Evolutionary conservation across 768 basidiomycete genomes (phyloP).

Genomic region (Pisolithus sp.): DNA sequence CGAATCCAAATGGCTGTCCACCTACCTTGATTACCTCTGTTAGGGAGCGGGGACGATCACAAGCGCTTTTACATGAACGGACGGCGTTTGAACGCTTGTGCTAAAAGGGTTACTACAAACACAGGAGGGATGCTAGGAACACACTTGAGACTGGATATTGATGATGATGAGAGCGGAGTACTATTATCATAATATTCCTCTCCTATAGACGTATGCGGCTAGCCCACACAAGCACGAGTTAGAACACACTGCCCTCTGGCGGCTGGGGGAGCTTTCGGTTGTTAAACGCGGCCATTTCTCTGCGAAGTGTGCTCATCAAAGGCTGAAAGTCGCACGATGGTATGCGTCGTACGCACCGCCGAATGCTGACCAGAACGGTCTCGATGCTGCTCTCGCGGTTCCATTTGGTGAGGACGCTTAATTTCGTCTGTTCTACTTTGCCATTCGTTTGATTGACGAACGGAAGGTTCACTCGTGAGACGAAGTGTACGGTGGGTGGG

Average conservation of each 20-base stretch:
- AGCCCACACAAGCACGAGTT: neutral
- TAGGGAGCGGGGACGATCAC: neutral
- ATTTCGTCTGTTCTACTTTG: constrained; percentile 65
- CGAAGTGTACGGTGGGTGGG: constrained; percentile 78
- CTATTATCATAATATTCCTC: neutral
- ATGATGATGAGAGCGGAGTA: neutral
- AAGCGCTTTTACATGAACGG: neutral
- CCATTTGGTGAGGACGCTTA: constrained; percentile 75
- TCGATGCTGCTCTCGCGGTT: constrained; percentile 73
- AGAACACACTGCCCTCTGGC: constrained; percentile 77
- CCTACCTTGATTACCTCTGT: neutral
- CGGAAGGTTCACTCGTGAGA: constrained; percentile 88
- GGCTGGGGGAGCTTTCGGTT: constrained; percentile 96
- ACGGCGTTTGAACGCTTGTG: neutral
- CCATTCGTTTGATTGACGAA: constrained; percentile 77
- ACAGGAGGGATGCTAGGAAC: neutral
- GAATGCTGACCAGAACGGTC: constrained; percentile 85
- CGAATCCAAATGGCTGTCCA: neutral
- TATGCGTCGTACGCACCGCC: constrained; percentile 48
- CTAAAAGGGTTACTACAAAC: neutral
- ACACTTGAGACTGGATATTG: constrained; percentile 1
- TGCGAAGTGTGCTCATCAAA: constrained; percentile 25
- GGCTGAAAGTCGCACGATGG: neutral
- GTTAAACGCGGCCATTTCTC: constrained; percentile 89
- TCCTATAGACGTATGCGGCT: neutral